Base-by-base conservation (phyloP, 176 grass and related monocot species). In the Cenchrus americanus region DNA sequence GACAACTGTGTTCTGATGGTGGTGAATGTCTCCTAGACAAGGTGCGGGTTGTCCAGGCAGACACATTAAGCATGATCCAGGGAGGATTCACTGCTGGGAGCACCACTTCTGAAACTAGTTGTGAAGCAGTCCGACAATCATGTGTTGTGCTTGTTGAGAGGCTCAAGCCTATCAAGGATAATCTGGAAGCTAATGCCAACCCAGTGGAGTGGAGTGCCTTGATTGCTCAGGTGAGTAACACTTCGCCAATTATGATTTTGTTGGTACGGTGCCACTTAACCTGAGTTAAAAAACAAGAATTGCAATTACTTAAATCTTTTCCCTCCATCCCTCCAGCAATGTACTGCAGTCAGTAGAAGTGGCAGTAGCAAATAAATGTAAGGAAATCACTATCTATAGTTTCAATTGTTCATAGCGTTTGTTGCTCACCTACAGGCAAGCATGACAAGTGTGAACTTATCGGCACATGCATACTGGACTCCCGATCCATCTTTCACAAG, bases 41-140 rank as follows among this genome's bases (percentile, higher is more conserved):
- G 77, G 44, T 94, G 19, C 88, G 92, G 5, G 88, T 95, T 48
- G 78, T 98, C 81, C 95, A 98, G 44, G 92, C 92, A 8, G 95
- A 98, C 80, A 74, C 84, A 53, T 82, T 95, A 63, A 87, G 88
- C 84, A 30, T 98, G 73, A 60, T 98, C 18, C 95, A 95, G 51
- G 95, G 91, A 87, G 92, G 95, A 1, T 8, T 75, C 14, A 98
- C 92, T 21, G 89, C 65, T 23, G 95, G 95, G 40, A 98, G 95
- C 81, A 95, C 90, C 15, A 93, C 91, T 71, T 98, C 95, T 55
- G 95, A 98, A 73, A 77, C 42, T 19, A 94, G 92, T 59, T 93
- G 95, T 71, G 95, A 82, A 57, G 95, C 95, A 0, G 88, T 94
- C 80, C 82, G 82, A 9, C 68, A 86, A 34, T 85, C 92, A 17